A percentile compares a stretch with the other conserved stretches of the same genome.
phyloP scores from a whole-genome alignment of 805 yeast genomes.

The Pichia californica region DNA sequence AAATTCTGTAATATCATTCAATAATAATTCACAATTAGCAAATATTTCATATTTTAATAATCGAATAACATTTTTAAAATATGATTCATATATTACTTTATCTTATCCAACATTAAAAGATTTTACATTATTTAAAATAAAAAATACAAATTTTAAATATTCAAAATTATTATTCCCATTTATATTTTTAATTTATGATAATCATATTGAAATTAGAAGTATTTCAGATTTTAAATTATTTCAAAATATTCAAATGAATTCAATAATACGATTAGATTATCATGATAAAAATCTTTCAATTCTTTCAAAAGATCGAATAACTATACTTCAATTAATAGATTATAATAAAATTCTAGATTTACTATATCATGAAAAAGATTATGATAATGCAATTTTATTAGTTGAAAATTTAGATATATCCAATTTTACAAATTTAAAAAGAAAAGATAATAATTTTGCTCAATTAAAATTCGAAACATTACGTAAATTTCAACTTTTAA shows the following conservation, averaged over 20 bases:
- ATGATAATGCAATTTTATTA: conserved; percentile 40
- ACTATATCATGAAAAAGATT: conserved; percentile 25
- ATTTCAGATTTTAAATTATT: conserved; percentile 30
- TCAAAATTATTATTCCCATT: conserved; percentile 36
- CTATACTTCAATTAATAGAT: conserved; percentile 18
- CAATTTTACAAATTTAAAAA: conserved; percentile 13
- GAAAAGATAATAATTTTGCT: conserved; percentile 1
- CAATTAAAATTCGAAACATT: conserved; percentile 31
- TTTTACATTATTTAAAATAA: conserved; percentile 13
- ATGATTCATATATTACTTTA: conserved; percentile 19
- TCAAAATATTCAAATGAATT: conserved; percentile 22
- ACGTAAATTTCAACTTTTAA: conserved; percentile 37
- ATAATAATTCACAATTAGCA: not conserved
- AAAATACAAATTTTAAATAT: conserved; percentile 18
- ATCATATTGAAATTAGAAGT: conserved; percentile 33
- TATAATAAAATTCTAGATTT: conserved; percentile 27
- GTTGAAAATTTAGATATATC: conserved; percentile 29
- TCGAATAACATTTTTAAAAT: conserved; percentile 24
- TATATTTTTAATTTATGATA: conserved; percentile 26
- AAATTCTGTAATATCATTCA: conserved; percentile 1
- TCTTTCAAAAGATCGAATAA: conserved; percentile 24
- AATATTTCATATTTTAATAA: conserved; percentile 12
- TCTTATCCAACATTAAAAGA: conserved; percentile 9
- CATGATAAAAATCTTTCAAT: conserved; percentile 19
- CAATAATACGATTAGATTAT: not conserved